Percentiles rank a stretch among this genome's conserved stretches.
Evolutionary conservation across 176 grass and related monocot genomes (phyloP).

Genomic region (barley (Hordeum vulgare)): DNA sequence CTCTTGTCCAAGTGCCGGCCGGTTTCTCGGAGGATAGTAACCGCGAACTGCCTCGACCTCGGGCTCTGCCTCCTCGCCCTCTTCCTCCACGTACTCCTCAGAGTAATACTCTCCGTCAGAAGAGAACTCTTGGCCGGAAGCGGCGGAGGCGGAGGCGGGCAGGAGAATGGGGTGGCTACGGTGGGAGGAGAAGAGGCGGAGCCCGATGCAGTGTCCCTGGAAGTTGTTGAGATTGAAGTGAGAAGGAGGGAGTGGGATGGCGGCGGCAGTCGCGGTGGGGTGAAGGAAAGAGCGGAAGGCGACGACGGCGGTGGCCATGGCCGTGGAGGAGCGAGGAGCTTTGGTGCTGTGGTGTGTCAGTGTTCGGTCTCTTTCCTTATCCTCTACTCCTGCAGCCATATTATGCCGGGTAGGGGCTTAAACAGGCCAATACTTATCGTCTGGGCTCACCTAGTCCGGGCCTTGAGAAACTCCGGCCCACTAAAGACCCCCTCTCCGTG

Average conservation of each 20-base stretch:
- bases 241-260: not conserved
- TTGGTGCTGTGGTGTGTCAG: not conserved
- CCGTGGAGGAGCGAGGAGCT: slow-evolving; percentile 25
- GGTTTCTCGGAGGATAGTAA: slow-evolving; percentile 6
- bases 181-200: not conserved
- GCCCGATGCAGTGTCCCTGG: not conserved
- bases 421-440: not conserved
- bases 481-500: not conserved
- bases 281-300: slow-evolving; percentile 21
- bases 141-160: not conserved
- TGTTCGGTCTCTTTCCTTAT: slow-evolving; percentile 16
- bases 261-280: not conserved
- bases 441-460: not conserved
- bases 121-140: slow-evolving; percentile 15
- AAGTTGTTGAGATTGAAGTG: slow-evolving; percentile 4
- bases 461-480: not conserved
- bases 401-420: not conserved
- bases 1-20: slow-evolving; percentile 42
- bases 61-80: slow-evolving; percentile 1
- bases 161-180: slow-evolving; percentile 6
- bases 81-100: slow-evolving; percentile 7
- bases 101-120: slow-evolving; percentile 15
- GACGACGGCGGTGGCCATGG: slow-evolving; percentile 22
- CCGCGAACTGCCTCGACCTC: not conserved
- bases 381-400: not conserved